Percentiles rank a stretch among this genome's conserved stretches.
phyloP scores from a whole-genome alignment of 73 alveolate genomes.

The Paramecium octaurelia region DNA sequence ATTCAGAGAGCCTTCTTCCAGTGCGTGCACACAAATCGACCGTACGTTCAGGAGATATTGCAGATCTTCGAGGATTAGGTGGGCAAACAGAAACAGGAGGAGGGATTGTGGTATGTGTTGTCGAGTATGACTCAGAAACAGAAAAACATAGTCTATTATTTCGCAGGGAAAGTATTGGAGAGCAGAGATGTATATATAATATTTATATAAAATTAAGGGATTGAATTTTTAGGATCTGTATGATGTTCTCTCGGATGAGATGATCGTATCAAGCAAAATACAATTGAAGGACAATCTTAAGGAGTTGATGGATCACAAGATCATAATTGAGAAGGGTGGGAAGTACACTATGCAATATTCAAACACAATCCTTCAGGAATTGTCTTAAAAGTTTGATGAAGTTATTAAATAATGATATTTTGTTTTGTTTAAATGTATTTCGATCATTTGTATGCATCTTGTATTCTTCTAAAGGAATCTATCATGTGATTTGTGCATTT shows the following conservation, averaged over 20 bases:
- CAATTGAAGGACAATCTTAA: neutral
- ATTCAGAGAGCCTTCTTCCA: neutral
- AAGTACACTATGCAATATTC: slow-evolving; percentile 2
- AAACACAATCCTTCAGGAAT: neutral
- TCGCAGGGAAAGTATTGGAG: neutral
- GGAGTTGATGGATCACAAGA: neutral
- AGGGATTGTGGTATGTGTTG: slow-evolving; percentile 6
- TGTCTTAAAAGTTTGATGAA: neutral
- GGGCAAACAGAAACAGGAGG: neutral
- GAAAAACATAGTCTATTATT: neutral
- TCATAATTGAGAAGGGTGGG: neutral
- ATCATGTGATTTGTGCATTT: neutral
- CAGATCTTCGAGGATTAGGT: neutral
- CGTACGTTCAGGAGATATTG: neutral
- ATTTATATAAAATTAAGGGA: neutral
- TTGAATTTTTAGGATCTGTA: neutral
- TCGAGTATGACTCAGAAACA: neutral
- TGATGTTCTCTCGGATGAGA: neutral
- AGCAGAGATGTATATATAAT: neutral
- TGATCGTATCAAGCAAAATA: neutral
- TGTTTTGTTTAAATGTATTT: neutral
- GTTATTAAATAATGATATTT: neutral
- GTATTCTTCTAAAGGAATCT: neutral
- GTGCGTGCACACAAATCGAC: neutral
- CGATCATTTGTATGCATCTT: slow-evolving; percentile 7